Percentiles rank a stretch among this genome's conserved stretches.
Evolutionary conservation across 352 stramenopile genomes (phyloP).

Genomic region (Phytophthora melonis): DNA sequence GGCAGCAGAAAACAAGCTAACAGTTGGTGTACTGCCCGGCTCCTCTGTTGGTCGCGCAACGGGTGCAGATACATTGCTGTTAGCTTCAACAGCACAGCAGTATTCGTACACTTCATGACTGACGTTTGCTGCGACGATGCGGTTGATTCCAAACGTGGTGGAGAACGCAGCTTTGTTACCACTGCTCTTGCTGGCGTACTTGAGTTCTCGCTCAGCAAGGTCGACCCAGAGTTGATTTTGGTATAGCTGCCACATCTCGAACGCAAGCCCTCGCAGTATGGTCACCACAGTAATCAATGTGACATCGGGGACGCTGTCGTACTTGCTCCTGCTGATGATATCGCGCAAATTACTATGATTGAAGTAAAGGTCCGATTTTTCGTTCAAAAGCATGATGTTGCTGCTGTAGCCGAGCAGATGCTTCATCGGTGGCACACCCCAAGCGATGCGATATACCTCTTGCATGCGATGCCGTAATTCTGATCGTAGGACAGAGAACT

Average conservation of each 20-base stretch:
- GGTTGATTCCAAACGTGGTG: constrained; percentile 59
- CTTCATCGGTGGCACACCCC: constrained; percentile 61
- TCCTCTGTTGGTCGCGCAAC: constrained; percentile 7
- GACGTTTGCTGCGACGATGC: constrained; percentile 62
- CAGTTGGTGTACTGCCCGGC: constrained; percentile 9
- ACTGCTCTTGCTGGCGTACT: constrained; percentile 57
- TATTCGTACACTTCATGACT: constrained; percentile 60
- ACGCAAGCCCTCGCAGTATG: constrained; percentile 50
- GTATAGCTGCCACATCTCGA: constrained; percentile 81
- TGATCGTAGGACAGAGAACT: constrained; percentile 28
- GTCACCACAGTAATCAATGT: constrained; percentile 36
- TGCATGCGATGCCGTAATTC: constrained; percentile 68
- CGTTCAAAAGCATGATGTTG: constrained; percentile 79
- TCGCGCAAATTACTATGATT: constrained; percentile 29
- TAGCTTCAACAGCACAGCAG: constrained; percentile 14
- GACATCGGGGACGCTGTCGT: constrained; percentile 15
- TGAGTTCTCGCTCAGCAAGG: constrained; percentile 67
- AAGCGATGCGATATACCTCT: constrained; percentile 73
- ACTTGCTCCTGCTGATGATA: constrained; percentile 3
- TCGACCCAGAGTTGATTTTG: constrained; percentile 83
- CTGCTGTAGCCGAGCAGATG: constrained; percentile 54
- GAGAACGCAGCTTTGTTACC: constrained; percentile 61
- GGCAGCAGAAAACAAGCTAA: constrained; percentile 59
- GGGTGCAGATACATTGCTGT: constrained; percentile 1
- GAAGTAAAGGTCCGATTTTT: constrained; percentile 72